Percentiles rank a stretch among this genome's conserved stretches.
Conservation (phyloP, 1,284 basidiomycete genomes). For the Ganoderma lingzhi region DNA sequence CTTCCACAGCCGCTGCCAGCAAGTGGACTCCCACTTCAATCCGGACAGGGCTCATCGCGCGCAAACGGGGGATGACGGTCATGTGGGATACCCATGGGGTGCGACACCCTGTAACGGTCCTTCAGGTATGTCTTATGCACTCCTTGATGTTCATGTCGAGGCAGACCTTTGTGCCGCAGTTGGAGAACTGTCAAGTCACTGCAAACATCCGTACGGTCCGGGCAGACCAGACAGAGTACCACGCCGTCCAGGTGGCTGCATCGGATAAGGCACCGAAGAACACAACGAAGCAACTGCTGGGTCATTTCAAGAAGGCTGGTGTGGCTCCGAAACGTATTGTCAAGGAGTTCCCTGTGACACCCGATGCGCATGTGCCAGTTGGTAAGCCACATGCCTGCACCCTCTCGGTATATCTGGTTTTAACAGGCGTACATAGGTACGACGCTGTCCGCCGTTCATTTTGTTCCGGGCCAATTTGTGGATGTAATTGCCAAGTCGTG, state of each 20-base stretch:
- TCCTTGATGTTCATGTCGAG: too few species aligned
- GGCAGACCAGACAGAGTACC: slow-evolving; percentile 75
- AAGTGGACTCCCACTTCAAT: slow-evolving; percentile 91
- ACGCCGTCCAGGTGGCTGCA: slow-evolving; percentile 88
- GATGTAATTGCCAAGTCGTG: slow-evolving; percentile 95
- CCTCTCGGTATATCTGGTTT: slow-evolving; percentile 13
- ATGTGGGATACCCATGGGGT: slow-evolving; percentile 93
- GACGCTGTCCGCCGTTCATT: slow-evolving; percentile 90
- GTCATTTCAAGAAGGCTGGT: slow-evolving; percentile 87
- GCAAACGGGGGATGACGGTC: slow-evolving; percentile 96
- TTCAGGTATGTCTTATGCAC: slow-evolving; percentile 73
- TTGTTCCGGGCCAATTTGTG: slow-evolving; percentile 97
- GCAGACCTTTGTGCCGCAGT: slow-evolving; percentile 47
- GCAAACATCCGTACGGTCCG: slow-evolving; percentile 74
- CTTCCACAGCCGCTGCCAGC: slow-evolving; percentile 37
- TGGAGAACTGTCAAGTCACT: slow-evolving; percentile 88
- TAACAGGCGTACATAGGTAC: slow-evolving; percentile 65
- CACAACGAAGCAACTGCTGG: slow-evolving; percentile 79
- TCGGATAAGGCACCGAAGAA: slow-evolving; percentile 74
- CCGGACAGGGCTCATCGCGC: slow-evolving; percentile 93
- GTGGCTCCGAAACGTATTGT: slow-evolving; percentile 89
- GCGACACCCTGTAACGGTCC: slow-evolving; percentile 90
- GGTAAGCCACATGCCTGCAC: slow-evolving; percentile 58
- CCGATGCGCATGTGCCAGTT: slow-evolving; percentile 90
- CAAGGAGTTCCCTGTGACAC: slow-evolving; percentile 89